Conservation (phyloP, 805 yeast species). For the Wickerhamomyces subpelliculosus region DNA sequence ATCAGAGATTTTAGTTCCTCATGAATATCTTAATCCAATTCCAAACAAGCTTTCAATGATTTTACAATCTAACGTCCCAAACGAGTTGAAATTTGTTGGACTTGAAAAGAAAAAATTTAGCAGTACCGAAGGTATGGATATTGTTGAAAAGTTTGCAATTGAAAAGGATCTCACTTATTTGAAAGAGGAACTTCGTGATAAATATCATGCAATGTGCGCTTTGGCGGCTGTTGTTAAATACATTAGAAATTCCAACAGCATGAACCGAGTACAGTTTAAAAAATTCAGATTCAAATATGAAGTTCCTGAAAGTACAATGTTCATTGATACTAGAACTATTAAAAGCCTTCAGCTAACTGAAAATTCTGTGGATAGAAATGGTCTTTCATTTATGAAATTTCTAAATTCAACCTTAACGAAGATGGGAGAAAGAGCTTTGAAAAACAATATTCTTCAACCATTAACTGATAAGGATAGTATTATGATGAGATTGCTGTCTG, state of each 20-base stretch:
- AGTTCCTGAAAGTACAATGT: constrained; percentile 33
- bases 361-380: constrained; percentile 24
- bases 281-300: constrained; percentile 31
- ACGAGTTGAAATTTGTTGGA: constrained; percentile 19
- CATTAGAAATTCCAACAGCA: constrained; percentile 12
- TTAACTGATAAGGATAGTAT: constrained; percentile 32
- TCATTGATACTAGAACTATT: constrained; percentile 34
- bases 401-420: constrained; percentile 34
- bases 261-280: constrained; percentile 14
- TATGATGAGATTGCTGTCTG: constrained; percentile 28
- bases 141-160: constrained; percentile 11
- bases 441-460: constrained; percentile 40
- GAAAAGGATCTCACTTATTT: constrained; percentile 16
- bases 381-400: constrained; percentile 28
- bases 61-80: constrained; percentile 25
- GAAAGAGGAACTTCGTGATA: constrained; percentile 22
- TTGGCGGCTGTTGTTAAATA: constrained; percentile 25
- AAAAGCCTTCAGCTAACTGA: constrained; percentile 32
- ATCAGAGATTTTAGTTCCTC: constrained; percentile 29
- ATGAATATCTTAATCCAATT: constrained; percentile 18
- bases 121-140: constrained; percentile 18
- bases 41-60: constrained; percentile 28
- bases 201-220: constrained; percentile 26
- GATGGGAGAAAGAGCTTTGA: constrained; percentile 39
- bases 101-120: constrained; percentile 21